Evolutionary conservation across 768 basidiomycete genomes (phyloP), one percentile per base, ranked within the genome.

Genomic region (Tricholoma terreum): DNA sequence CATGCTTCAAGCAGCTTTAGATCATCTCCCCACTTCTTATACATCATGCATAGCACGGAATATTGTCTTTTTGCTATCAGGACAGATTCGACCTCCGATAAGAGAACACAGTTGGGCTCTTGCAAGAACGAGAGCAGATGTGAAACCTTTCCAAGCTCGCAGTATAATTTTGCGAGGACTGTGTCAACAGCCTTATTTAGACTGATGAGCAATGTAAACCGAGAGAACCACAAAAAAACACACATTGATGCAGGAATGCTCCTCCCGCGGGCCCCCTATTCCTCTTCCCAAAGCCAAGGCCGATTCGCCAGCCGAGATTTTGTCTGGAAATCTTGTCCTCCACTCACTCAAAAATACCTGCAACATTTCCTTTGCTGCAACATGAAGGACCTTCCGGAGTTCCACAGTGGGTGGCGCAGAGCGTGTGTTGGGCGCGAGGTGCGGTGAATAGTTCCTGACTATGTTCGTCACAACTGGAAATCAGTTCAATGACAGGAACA

Each of bases 381-480:
- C 75, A 27, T 77, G 73, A 46, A 96, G 73, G 40, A 87, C 81
- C 56, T 78, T 80, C 49, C 82, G 76, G 56, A 94, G 77, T 65
- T 89, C 89, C 17, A 81, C 79, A 2, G 92, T 85, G 3, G 88
- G 80, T 12, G 87, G 85, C 6, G 92, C 86, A 19, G 80, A 75
- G 24, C 80, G 81, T 3, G 87, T 85, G 64, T 84, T 78, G 17
- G 85, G 89, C 22, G 83, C 71, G 63, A 96, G 81, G 73, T 94
- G 88, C 14, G 94, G 93, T 43, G 90, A 90, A 70, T 95, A 94
- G 68, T 94, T 94, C 79, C 84, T 82, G 80, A 92, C 90, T 90
- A 95, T 77, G 81, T 93, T 92, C 65, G 79, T 82, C 72, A 82
- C 82, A 82, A 94, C 94, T 94, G 77, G 7, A 67, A 77, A 89